Evolutionary conservation across 148 eudicot genomes (phyloP).

Genomic region (Beta vulgaris): DNA sequence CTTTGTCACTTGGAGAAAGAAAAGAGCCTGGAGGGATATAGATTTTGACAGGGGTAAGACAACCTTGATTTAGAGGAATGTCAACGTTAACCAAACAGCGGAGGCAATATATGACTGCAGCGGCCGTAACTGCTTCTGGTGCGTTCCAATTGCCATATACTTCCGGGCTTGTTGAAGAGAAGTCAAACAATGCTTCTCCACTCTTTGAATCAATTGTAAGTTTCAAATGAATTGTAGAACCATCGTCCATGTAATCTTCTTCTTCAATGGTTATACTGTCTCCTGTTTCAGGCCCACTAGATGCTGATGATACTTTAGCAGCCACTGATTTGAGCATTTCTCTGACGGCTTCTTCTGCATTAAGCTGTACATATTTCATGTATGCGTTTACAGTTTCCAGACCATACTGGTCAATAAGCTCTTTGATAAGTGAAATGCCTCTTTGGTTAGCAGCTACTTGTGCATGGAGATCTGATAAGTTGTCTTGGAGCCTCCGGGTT

Average conservation of each 20-base stretch:
- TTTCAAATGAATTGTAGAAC: slow-evolving; percentile 75
- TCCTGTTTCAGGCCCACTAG: slow-evolving; percentile 23
- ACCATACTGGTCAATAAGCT: slow-evolving; percentile 93
- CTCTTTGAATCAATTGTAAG: slow-evolving; percentile 62
- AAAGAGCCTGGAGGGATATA: slow-evolving; percentile 76
- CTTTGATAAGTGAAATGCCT: slow-evolving; percentile 94
- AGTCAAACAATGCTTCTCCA: slow-evolving; percentile 88
- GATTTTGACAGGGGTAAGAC: slow-evolving; percentile 88
- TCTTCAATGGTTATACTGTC: slow-evolving; percentile 62
- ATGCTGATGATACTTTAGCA: slow-evolving; percentile 44
- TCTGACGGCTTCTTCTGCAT: slow-evolving; percentile 88
- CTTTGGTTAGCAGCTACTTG: slow-evolving; percentile 98
- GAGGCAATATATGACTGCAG: slow-evolving; percentile 92
- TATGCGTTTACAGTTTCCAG: slow-evolving; percentile 81
- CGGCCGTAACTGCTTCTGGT: slow-evolving; percentile 90
- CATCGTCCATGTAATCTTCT: slow-evolving; percentile 99
- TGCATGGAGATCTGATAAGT: slow-evolving; percentile 90
- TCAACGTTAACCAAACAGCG: slow-evolving; percentile 90
- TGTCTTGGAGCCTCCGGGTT: slow-evolving; percentile 88
- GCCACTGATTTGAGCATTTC: slow-evolving; percentile 95
- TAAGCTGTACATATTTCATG: slow-evolving; percentile 82
- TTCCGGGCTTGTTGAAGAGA: slow-evolving; percentile 87
- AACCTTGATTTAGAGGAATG: slow-evolving; percentile 96
- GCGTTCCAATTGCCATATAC: slow-evolving; percentile 98
- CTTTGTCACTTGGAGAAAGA: slow-evolving; percentile 93